Evolutionary conservation across 768 basidiomycete genomes (phyloP), one percentile per base, ranked within the genome.

Genomic region (Naganishia antarctica): DNA sequence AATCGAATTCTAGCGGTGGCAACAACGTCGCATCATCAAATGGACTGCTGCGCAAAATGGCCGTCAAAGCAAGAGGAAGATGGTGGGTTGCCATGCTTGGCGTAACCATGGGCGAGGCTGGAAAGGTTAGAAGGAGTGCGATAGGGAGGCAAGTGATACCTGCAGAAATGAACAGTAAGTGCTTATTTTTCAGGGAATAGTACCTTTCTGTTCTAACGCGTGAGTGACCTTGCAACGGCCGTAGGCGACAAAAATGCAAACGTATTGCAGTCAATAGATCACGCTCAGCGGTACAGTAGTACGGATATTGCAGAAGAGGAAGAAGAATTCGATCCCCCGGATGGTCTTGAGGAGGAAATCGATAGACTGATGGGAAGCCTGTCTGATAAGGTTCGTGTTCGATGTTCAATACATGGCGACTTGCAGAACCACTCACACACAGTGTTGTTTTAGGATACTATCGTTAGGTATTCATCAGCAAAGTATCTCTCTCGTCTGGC

Each of bases 391-490:
- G 93, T 93, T 3, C 4, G 23, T 28, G n/a, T n/a, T n/a, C n/a
- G n/a, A n/a, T n/a, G n/a, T n/a, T n/a, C n/a, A n/a, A n/a, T n/a
- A n/a, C n/a, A n/a, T n/a, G n/a, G n/a, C n/a, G n/a, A n/a, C n/a
- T n/a, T n/a, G n/a, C n/a, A n/a, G n/a, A n/a, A n/a, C n/a, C n/a
- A n/a, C 7, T 41, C 13, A 37, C 18, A 4, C 37, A 34, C 3
- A 37, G 8, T 34, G 7, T 53, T 3, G 1, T 31, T 60, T 16
- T 69, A 98, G 93, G 93, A 96, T 71, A 97, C 94, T 0, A 81
- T 92, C 28, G 91, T 98, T 13, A 87, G 96, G 53, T 97, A 90
- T 84, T 91, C 94, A 15, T 85, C 91, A 4, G 89, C 96, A 11
- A 99, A 98, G 77, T 89, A 89, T 41, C 79, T 97, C 9, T 89